Percentiles rank a stretch among this genome's conserved stretches.
Conservation (phyloP, 2,329 filamentous ascomycete species). For the Verticillium zaregamsianum region DNA sequence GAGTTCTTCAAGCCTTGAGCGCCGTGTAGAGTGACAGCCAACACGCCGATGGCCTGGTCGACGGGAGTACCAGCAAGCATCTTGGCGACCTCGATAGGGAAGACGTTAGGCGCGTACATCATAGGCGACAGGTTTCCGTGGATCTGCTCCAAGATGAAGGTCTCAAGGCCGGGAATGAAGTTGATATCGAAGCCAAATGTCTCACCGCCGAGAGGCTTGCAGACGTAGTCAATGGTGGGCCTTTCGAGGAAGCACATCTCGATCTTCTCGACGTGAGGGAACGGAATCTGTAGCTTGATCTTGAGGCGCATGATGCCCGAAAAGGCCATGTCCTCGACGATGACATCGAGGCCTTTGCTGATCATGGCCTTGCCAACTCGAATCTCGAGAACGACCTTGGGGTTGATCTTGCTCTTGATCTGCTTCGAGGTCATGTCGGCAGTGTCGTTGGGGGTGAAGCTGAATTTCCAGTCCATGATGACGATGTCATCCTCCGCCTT, state of each 20-base stretch:
- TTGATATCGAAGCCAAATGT: slow-evolving; percentile 98
- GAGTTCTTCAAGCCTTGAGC: slow-evolving; percentile 91
- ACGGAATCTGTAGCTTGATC: slow-evolving; percentile 93
- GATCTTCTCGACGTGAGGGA: slow-evolving; percentile 90
- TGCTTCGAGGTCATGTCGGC: slow-evolving; percentile 88
- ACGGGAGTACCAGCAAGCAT: slow-evolving; percentile 93
- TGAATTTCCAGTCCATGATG: slow-evolving; percentile 99
- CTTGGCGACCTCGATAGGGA: slow-evolving; percentile 97
- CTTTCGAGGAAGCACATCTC: slow-evolving; percentile 92
- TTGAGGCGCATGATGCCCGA: slow-evolving; percentile 95
- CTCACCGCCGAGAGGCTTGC: slow-evolving; percentile 94
- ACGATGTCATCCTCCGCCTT: slow-evolving; percentile 93
- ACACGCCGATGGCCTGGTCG: slow-evolving; percentile 90
- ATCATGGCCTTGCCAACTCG: slow-evolving; percentile 94
- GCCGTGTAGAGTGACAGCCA: slow-evolving; percentile 87
- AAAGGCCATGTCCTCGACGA: slow-evolving; percentile 97
- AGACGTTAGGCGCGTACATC: slow-evolving; percentile 98
- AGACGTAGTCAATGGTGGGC: slow-evolving; percentile 91
- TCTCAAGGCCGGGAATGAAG: slow-evolving; percentile 92
- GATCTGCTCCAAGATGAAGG: slow-evolving; percentile 93
- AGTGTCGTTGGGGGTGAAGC: slow-evolving; percentile 93
- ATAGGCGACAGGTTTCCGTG: slow-evolving; percentile 91
- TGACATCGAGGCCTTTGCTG: slow-evolving; percentile 94
- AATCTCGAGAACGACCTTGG: slow-evolving; percentile 92
- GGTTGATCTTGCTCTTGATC: slow-evolving; percentile 92